A percentile compares a stretch with the other conserved stretches of the same genome.
Evolutionary conservation across 306 rosid species (phyloP).

Genomic region (Vigna trinervia): DNA sequence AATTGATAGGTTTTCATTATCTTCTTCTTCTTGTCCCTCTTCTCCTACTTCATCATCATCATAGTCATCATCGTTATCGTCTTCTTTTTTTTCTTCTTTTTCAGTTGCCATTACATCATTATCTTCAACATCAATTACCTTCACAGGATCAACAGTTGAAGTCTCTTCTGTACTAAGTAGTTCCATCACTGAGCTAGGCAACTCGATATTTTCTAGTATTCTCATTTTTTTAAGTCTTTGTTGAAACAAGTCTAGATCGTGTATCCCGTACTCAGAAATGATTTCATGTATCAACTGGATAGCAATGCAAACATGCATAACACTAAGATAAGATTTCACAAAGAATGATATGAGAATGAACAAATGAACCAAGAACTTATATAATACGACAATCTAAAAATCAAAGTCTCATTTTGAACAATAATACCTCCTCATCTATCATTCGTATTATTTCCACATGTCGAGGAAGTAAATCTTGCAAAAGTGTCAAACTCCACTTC

Average conservation of each 20-base stretch:
- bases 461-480: conserved; percentile 89
- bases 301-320: conserved; percentile 36
- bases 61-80: conserved; percentile 33
- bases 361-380: conserved; percentile 30
- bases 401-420: conserved; percentile 14
- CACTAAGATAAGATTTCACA: conserved; percentile 44
- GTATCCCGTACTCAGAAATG: conserved; percentile 68
- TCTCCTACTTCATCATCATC: conserved; percentile 22
- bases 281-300: conserved; percentile 72
- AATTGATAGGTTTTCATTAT: conserved; percentile 47
- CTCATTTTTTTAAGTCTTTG: conserved; percentile 79
- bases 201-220: conserved; percentile 83
- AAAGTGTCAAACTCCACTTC: conserved; percentile 88
- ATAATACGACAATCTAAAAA: conserved; percentile 31
- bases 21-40: conserved; percentile 25
- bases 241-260: conserved; percentile 64
- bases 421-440: conserved; percentile 87
- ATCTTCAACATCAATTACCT: conserved; percentile 52
- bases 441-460: conserved; percentile 80
- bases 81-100: conserved; percentile 9
- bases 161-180: conserved; percentile 56
- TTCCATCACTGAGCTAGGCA: conserved; percentile 67
- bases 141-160: conserved; percentile 38
- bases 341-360: not conserved
- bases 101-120: conserved; percentile 45